Percentiles rank a stretch among this genome's conserved stretches.
phyloP scores from a whole-genome alignment of 1,284 basidiomycete genomes.

The Taiwanofungus camphoratus region DNA sequence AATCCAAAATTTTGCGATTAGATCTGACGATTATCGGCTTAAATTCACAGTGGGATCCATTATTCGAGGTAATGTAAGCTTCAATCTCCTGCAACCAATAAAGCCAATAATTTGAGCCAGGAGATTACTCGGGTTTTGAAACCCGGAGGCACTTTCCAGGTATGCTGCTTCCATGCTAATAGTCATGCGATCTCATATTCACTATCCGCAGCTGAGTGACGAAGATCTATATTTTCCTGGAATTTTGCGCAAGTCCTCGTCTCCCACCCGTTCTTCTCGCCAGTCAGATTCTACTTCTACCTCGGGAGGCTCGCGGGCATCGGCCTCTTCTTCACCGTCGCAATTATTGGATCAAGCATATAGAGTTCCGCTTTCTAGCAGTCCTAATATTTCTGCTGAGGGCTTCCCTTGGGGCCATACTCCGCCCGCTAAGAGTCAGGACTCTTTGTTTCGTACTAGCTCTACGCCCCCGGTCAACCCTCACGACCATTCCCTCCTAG shows the following conservation, averaged over 20 bases:
- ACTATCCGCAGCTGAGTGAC: slow-evolving; percentile 54
- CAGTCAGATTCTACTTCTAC: too few species aligned
- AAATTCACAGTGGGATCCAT: slow-evolving; percentile 48
- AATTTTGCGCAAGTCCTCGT: too few species aligned
- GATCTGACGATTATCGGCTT: slow-evolving; percentile 7
- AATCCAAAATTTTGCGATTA: slow-evolving; percentile 5
- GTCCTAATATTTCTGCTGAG: too few species aligned
- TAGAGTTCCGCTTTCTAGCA: too few species aligned
- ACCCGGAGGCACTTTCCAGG: slow-evolving; percentile 61
- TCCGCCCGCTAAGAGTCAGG: too few species aligned
- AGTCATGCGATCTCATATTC: slow-evolving; percentile 1
- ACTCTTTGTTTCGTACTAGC: too few species aligned
- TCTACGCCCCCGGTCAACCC: slow-evolving; percentile 39
- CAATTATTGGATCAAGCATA: too few species aligned
- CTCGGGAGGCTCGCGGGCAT: too few species aligned
- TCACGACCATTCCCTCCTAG: slow-evolving; percentile 59
- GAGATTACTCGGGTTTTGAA: slow-evolving; percentile 65
- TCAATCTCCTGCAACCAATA: not conserved
- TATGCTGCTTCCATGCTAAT: slow-evolving; percentile 23
- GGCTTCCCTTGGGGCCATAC: too few species aligned
- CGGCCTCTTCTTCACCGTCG: too few species aligned
- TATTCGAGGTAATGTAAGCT: slow-evolving; percentile 41
- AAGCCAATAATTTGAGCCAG: slow-evolving; percentile 16
- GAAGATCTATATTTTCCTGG: slow-evolving; percentile 70
- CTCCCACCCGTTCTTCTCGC: too few species aligned